These are phyloP conservation scores for Prunus yedoensis DNA, from an alignment of 331 rosid species.

Conservation along the genomic window DNA sequence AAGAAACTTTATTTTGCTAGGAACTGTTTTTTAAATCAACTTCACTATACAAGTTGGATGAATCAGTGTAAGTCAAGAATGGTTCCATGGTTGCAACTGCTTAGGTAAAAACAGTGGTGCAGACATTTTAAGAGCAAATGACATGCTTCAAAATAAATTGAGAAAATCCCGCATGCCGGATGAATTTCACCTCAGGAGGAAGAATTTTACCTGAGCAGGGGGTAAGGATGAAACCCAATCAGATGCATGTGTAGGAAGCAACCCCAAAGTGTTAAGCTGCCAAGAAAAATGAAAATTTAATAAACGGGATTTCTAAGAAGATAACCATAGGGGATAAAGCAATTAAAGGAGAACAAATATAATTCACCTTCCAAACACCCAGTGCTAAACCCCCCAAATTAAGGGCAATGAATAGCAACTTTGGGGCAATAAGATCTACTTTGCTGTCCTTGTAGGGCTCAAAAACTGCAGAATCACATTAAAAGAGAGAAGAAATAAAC, in stretches of 20 bases:
- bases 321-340: neutral
- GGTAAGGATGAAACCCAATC: constrained; percentile 96
- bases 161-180: neutral
- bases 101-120: neutral
- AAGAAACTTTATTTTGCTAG: neutral
- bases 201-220: constrained; percentile 74
- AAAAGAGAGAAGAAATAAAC: neutral
- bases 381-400: constrained; percentile 89
- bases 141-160: neutral
- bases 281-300: neutral
- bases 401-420: constrained; percentile 88
- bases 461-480: constrained; percentile 62
- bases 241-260: constrained; percentile 90
- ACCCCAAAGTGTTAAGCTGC: constrained; percentile 92
- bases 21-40: neutral
- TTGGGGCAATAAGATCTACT: constrained; percentile 93
- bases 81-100: neutral
- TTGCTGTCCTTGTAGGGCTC: constrained; percentile 90
- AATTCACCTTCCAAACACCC: constrained; percentile 92
- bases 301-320: neutral
- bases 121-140: constrained; percentile 2
- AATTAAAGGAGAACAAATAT: neutral
- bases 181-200: constrained; percentile 9
- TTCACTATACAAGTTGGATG: neutral
- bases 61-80: neutral